Evolutionary conservation across 2,329 filamentous ascomycete species (phyloP).

Genomic region (Neonectria punicea): DNA sequence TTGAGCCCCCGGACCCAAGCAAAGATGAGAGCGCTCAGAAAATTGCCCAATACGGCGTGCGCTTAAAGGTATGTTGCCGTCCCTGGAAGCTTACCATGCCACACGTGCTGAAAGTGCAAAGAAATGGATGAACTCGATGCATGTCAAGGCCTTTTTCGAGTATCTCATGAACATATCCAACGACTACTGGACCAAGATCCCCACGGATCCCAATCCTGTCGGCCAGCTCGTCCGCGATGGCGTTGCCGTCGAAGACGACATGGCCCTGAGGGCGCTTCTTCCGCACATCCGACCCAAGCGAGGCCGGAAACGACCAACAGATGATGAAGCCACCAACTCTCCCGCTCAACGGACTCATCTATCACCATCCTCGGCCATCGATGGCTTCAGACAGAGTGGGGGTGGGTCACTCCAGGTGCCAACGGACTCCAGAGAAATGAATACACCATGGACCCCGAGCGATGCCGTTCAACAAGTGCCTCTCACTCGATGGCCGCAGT

Average conservation of each 20-base stretch:
- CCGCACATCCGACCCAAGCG: conserved; percentile 77
- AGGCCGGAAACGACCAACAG: conserved; percentile 71
- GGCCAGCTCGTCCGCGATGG: conserved; percentile 78
- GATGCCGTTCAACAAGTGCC: conserved; percentile 64
- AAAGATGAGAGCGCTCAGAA: conserved; percentile 93
- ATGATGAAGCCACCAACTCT: conserved; percentile 62
- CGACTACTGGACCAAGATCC: conserved; percentile 82
- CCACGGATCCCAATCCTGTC: conserved; percentile 70
- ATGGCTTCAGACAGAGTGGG: conserved; percentile 46
- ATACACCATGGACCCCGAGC: conserved; percentile 48
- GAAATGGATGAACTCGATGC: conserved; percentile 98
- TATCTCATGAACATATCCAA: conserved; percentile 83
- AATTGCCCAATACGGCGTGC: conserved; percentile 92
- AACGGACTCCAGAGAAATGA: conserved; percentile 54
- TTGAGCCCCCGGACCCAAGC: conserved; percentile 82
- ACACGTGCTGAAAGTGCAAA: conserved; percentile 47
- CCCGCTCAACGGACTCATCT: conserved; percentile 71
- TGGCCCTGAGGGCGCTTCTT: conserved; percentile 84
- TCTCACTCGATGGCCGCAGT: conserved; percentile 77
- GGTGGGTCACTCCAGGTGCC: conserved; percentile 58
- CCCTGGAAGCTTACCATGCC: neutral
- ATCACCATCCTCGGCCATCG: conserved; percentile 60
- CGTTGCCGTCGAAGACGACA: conserved; percentile 86
- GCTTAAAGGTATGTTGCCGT: conserved; percentile 74
- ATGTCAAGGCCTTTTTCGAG: conserved; percentile 94